These are phyloP conservation scores for Neofusicoccum kwambonambiense DNA, from an alignment of 2,329 filamentous ascomycete genomes.

Conservation along the genomic window DNA sequence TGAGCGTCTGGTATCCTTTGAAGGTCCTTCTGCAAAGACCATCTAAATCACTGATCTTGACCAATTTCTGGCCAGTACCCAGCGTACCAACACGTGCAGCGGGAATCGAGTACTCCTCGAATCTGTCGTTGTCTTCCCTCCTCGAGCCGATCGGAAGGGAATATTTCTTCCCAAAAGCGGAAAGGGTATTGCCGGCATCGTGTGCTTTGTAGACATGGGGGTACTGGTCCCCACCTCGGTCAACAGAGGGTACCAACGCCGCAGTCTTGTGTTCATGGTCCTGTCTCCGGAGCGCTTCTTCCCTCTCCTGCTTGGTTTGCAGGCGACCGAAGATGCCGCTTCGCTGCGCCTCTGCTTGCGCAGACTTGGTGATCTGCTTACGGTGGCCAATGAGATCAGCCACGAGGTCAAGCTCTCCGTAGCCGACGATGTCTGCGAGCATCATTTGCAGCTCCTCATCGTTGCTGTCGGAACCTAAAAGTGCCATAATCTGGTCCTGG, in stretches of 20 bases:
- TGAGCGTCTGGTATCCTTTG: slow-evolving; percentile 87
- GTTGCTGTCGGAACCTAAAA: slow-evolving; percentile 65
- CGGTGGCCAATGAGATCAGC: slow-evolving; percentile 84
- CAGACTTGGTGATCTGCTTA: slow-evolving; percentile 55
- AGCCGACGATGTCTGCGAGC: slow-evolving; percentile 86
- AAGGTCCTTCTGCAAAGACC: slow-evolving; percentile 89
- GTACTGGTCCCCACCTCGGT: slow-evolving; percentile 72
- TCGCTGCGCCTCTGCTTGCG: slow-evolving; percentile 41
- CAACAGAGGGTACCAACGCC: slow-evolving; percentile 66
- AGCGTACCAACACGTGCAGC: slow-evolving; percentile 76
- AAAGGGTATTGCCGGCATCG: slow-evolving; percentile 81
- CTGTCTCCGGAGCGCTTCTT: slow-evolving; percentile 71
- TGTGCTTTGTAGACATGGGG: slow-evolving; percentile 90
- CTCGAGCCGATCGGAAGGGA: slow-evolving; percentile 74
- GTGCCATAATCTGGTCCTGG: slow-evolving; percentile 71
- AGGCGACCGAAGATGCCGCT: slow-evolving; percentile 55
- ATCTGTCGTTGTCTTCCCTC: slow-evolving; percentile 68
- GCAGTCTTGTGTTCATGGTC: slow-evolving; percentile 84
- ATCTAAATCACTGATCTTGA: slow-evolving; percentile 80
- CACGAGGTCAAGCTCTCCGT: slow-evolving; percentile 89
- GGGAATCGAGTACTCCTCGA: slow-evolving; percentile 87
- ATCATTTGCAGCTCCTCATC: slow-evolving; percentile 88
- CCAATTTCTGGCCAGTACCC: slow-evolving; percentile 68
- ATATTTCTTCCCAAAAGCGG: slow-evolving; percentile 76
- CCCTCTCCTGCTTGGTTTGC: slow-evolving; percentile 72